These are phyloP conservation scores for Fusarium globosum DNA, from an alignment of 2,329 filamentous ascomycete species.

Conservation along the genomic window DNA sequence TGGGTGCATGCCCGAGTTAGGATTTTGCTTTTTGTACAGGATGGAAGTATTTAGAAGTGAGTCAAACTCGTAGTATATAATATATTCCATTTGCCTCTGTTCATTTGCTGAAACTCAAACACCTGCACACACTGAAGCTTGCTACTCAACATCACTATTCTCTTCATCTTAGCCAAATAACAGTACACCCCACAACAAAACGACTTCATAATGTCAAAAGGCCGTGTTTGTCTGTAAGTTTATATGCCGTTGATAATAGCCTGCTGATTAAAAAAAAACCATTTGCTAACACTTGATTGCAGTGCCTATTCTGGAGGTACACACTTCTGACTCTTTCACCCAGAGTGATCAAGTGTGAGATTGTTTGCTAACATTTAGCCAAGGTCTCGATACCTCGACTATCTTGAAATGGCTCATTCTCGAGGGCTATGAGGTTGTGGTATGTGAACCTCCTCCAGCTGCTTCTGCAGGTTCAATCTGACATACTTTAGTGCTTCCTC, in stretches of 20 bases:
- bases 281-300: not conserved
- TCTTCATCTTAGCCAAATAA: not conserved
- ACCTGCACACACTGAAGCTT: not conserved
- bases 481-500: conserved; percentile 54
- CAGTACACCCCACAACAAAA: not conserved
- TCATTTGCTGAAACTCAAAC: not conserved
- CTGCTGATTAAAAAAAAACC: not conserved
- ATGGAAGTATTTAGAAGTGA: not conserved
- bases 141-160: not conserved
- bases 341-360: not conserved
- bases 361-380: not conserved
- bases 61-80: not conserved
- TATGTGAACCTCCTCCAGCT: not conserved
- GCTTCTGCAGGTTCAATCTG: not conserved
- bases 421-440: conserved; percentile 39
- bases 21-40: not conserved
- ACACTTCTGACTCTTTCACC: not conserved
- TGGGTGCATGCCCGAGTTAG: not conserved
- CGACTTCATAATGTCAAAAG: conserved; percentile 23
- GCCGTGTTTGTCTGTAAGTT: conserved; percentile 31
- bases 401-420: conserved; percentile 55
- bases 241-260: not conserved
- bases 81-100: not conserved
- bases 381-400: conserved; percentile 55
- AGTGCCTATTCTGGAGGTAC: conserved; percentile 33